phyloP scores from a whole-genome alignment of 345 rosid genomes.

The Salix caprea region DNA sequence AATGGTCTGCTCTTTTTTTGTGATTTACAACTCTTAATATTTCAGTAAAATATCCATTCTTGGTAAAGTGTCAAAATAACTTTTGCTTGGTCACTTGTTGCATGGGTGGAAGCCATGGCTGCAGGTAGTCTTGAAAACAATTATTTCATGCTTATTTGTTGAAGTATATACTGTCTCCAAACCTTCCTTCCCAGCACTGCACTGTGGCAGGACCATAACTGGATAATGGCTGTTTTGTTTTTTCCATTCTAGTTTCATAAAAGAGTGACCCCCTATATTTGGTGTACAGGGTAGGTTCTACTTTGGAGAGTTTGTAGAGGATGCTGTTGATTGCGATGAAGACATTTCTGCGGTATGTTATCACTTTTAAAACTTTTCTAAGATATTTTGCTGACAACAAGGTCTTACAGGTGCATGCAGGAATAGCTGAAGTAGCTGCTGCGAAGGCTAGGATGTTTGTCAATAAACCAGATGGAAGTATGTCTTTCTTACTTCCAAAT shows the following conservation, averaged over 20 bases:
- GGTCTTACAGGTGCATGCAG: slow-evolving; percentile 74
- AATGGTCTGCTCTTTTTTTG: not conserved
- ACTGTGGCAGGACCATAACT: not conserved
- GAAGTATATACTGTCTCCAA: not conserved
- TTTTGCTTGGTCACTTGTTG: not conserved
- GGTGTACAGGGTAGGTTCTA: slow-evolving; percentile 79
- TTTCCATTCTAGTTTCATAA: no score
- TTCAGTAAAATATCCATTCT: not conserved
- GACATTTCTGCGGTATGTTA: slow-evolving; percentile 58
- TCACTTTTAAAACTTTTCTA: slow-evolving; percentile 16
- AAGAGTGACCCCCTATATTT: not conserved
- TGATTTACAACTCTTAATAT: not conserved
- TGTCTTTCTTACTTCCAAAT: slow-evolving; percentile 15
- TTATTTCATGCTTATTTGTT: not conserved
- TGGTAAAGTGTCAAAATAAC: not conserved
- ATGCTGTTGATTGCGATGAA: slow-evolving; percentile 65
- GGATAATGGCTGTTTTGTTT: not conserved
- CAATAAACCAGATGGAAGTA: slow-evolving; percentile 96
- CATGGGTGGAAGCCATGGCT: not conserved
- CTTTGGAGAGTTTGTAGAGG: slow-evolving; percentile 69
- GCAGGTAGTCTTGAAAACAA: not conserved
- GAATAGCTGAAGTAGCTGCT: slow-evolving; percentile 93
- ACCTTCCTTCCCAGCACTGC: not conserved
- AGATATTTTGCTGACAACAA: slow-evolving; percentile 20
- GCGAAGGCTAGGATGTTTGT: slow-evolving; percentile 95